Base-by-base conservation (phyloP, 768 basidiomycete species). In the Boletus eberwhitei region DNA sequence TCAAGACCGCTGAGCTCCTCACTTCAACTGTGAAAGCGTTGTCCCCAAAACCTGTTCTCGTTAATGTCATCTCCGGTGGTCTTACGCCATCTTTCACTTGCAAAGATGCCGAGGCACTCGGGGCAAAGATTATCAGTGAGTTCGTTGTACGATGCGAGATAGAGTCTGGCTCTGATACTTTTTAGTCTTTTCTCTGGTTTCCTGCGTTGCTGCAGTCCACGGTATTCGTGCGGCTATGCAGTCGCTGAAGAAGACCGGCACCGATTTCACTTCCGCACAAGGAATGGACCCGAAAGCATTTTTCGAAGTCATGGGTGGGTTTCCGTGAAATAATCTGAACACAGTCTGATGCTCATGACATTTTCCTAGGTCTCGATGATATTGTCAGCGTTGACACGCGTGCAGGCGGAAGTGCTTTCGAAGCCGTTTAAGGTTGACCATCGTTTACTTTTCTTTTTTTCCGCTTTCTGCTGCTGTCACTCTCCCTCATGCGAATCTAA, bases 211-310 rank as follows among this genome's bases (percentile, higher is more conserved):
- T 21, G 87, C 86, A 62, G 81, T 88, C 9, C 88, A 90, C 61
- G 87, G 81, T n/a, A 79, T 87, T 50, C 85, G 87, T 45, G 81
- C 82, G n/a, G 88, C 88, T 8, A 88, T 89, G 85, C 78, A 78
- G 17, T 82, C 83, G 1, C 71, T 90, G 41, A 87, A 85, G 73
- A 86, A 87, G 73, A 88, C 87, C 3, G 88, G 88, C 8, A 89
- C 87, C 6, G 88, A 90, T 65, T 87, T 85, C 64, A 57, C 64
- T 24, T 77, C 78, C 8, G 78, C 79, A 0, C 65, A 76, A 67
- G 84, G 87, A 21, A 88, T 89, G 87, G 86, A 88, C 60, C 88
- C 88, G 8, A 86, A 84, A 64, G 77, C 80, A 41, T 89, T 89
- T 77, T 89, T 90, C 68, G 80, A 86, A 64, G 83, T 87, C 49